A percentile compares a stretch with the other conserved stretches of the same genome.
Conservation (phyloP, 106 monocot genomes). For the Dioscorea dumetorum region DNA sequence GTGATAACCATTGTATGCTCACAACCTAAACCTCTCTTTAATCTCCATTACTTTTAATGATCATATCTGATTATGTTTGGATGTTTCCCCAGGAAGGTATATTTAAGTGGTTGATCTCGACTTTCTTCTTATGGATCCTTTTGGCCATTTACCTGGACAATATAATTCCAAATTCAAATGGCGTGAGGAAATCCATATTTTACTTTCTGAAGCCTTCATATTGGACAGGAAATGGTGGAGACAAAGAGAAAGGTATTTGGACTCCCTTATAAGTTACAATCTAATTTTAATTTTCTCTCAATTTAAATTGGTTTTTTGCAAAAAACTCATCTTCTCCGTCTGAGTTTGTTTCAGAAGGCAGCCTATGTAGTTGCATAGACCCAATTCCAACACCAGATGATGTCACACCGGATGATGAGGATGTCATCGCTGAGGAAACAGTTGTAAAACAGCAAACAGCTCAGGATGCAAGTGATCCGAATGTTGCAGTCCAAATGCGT, state of each 20-base stretch:
- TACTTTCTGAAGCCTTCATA: conserved; percentile 79
- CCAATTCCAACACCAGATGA: conserved; percentile 59
- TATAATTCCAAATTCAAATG: conserved; percentile 67
- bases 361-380: conserved; percentile 59
- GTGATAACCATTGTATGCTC: conserved; percentile 79
- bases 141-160: conserved; percentile 93
- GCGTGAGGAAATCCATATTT: conserved; percentile 72
- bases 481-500: conserved; percentile 60
- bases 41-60: background rate
- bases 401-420: conserved; percentile 73
- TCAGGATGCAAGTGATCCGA: conserved; percentile 25
- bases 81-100: conserved; percentile 54
- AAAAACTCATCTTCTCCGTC: background rate
- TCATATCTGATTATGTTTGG: background rate
- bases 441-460: conserved; percentile 42
- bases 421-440: conserved; percentile 77
- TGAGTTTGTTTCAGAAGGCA: conserved; percentile 48
- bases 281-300: background rate
- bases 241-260: conserved; percentile 52
- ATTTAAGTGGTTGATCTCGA: conserved; percentile 67
- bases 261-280: background rate
- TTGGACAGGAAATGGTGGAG: conserved; percentile 82
- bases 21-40: background rate
- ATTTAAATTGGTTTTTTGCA: too few relatives aligned
- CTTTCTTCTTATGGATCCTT: conserved; percentile 78